phyloP scores from a whole-genome alignment of 169 alveolate genomes.

The Babesia bovis region DNA sequence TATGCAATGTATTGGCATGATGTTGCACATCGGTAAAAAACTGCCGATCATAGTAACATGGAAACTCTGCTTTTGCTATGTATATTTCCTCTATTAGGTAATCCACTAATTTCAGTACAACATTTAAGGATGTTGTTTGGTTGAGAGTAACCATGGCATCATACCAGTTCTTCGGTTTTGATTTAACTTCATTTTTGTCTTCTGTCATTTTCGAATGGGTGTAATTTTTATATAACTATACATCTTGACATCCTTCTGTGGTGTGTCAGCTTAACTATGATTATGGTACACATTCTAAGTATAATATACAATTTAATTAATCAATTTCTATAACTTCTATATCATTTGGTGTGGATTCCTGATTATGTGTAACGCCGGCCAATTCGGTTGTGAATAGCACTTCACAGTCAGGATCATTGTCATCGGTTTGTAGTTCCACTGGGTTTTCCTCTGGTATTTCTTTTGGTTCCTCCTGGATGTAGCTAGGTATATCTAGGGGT shows the following conservation, averaged over 20 bases:
- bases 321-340: slow-evolving; percentile 30
- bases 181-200: background rate
- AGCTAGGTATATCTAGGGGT: background rate
- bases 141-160: background rate
- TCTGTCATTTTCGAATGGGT: background rate
- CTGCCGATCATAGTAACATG: slow-evolving; percentile 28
- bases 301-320: background rate
- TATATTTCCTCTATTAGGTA: slow-evolving; percentile 9
- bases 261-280: too few relatives aligned
- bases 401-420: too few relatives aligned
- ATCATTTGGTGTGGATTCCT: background rate
- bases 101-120: slow-evolving; percentile 8
- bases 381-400: too few relatives aligned
- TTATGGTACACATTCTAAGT: too few relatives aligned
- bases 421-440: too few relatives aligned
- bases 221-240: background rate
- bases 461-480: background rate
- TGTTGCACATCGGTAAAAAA: background rate
- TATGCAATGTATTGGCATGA: background rate
- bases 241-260: background rate
- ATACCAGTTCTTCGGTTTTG: background rate
- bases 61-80: background rate
- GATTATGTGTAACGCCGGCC: too few relatives aligned
- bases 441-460: background rate
- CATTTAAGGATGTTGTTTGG: background rate